Conservation (phyloP, 495 filamentous ascomycete genomes). For the Thermochaetoides thermophila region DNA sequence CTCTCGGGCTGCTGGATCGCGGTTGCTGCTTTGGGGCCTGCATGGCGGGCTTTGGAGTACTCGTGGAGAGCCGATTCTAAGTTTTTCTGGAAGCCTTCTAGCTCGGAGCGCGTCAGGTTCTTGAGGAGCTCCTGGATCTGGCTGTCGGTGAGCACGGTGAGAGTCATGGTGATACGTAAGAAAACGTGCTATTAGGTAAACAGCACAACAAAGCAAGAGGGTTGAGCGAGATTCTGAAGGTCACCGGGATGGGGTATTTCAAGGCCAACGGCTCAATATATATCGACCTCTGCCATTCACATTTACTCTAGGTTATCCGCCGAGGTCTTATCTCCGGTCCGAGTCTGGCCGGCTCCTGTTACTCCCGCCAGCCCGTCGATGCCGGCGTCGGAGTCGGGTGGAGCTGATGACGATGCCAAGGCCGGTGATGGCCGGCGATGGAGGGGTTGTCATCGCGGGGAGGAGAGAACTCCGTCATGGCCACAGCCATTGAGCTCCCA, state of each 20-base stretch:
- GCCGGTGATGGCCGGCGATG: slow-evolving; percentile 2
- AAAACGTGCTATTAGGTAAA: background rate
- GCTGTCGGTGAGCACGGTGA: slow-evolving; percentile 59
- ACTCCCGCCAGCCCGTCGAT: no score
- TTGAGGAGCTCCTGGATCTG: slow-evolving; percentile 58
- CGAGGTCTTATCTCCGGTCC: no score
- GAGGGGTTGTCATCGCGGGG: no score
- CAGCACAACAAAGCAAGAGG: no score
- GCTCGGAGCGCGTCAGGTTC: slow-evolving; percentile 52
- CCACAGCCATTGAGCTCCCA: background rate
- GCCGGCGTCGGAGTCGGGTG: slow-evolving; percentile 4
- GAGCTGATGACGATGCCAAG: background rate
- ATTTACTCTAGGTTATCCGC: no score
- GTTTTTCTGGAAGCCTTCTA: slow-evolving; percentile 46
- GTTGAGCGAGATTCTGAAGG: no score
- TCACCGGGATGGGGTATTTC: no score
- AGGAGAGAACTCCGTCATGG: no score
- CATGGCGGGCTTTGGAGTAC: no score
- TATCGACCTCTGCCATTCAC: no score
- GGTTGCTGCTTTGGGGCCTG: slow-evolving; percentile 32
- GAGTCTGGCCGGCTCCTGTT: background rate
- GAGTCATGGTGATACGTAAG: slow-evolving; percentile 40
- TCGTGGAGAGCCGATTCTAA: slow-evolving; percentile 66
- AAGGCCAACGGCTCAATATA: no score
- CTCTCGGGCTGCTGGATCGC: slow-evolving; percentile 61